phyloP scores from a whole-genome alignment of 2,329 filamentous ascomycete species.

The Talaromyces sp. region DNA sequence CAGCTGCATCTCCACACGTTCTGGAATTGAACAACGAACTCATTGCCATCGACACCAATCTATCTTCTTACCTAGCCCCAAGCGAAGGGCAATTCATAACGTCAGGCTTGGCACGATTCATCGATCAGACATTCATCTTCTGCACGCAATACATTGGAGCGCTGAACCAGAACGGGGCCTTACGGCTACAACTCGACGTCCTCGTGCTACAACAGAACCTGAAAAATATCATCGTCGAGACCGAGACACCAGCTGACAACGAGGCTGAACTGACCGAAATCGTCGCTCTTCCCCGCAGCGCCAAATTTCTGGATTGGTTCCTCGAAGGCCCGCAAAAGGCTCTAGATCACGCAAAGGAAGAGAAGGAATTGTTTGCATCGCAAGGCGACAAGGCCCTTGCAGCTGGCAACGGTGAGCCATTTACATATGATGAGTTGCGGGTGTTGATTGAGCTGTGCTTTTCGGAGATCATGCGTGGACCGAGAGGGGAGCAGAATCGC shows the following conservation, averaged over 20 bases:
- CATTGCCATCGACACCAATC: slow-evolving; percentile 80
- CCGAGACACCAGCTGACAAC: slow-evolving; percentile 15
- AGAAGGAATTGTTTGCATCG: slow-evolving; percentile 39
- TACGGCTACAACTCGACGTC: slow-evolving; percentile 89
- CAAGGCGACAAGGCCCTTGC: slow-evolving; percentile 34
- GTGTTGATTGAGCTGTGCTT: slow-evolving; percentile 46
- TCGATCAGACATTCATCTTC: slow-evolving; percentile 73
- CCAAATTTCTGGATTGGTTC: slow-evolving; percentile 49
- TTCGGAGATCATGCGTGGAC: slow-evolving; percentile 43
- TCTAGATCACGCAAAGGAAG: slow-evolving; percentile 43
- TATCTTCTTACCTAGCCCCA: slow-evolving; percentile 66
- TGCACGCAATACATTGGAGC: slow-evolving; percentile 67
- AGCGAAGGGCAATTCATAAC: slow-evolving; percentile 73
- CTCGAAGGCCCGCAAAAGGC: slow-evolving; percentile 45
- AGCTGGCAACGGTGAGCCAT: slow-evolving; percentile 40
- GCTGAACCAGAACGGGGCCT: slow-evolving; percentile 79
- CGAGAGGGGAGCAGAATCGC: slow-evolving; percentile 39
- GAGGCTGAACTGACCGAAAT: slow-evolving; percentile 35
- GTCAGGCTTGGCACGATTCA: slow-evolving; percentile 69
- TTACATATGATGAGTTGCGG: slow-evolving; percentile 46
- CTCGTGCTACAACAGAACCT: slow-evolving; percentile 94
- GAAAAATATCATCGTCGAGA: slow-evolving; percentile 70
- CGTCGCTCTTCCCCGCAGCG: slow-evolving; percentile 42
- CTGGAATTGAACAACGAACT: slow-evolving; percentile 80
- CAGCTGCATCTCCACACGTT: slow-evolving; percentile 59